Evolutionary conservation across 768 basidiomycete genomes (phyloP), one percentile per base, ranked within the genome.

Genomic region (Nidula microcarpa): DNA sequence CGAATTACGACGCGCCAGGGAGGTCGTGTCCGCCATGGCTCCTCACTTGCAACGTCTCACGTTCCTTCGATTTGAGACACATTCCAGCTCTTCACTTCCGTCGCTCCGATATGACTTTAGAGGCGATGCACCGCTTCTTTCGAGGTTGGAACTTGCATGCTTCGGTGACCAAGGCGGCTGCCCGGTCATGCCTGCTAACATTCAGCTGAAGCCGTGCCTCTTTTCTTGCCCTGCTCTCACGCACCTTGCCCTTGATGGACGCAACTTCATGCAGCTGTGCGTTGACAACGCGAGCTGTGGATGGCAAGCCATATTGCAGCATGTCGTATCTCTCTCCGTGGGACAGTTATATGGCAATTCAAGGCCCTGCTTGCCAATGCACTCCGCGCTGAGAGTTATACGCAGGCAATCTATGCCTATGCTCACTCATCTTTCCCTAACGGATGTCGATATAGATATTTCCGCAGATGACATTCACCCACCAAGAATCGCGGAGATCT

Each of bases 181-280:
- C 39, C 13, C 16, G 16, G 13, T 41, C 16, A 11, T 3, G 11
- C 13, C 39, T 41, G 39, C 5, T 41, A 5, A 41, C 13, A 13
- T 41, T 17, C 39, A 41, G 16, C 16, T 17, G 4, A 3, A 17
- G 39, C 39, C 5, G 11, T 3, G 39, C 16, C 16, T 41, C 13
- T 13, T 17, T 13, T n/a, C 17, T 7, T 53, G 54, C 33, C 54
- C 58, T 32, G n/a, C 43, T n/a, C 50, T 63, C 11, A 50, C 53
- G 8, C 50, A 49, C 2, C 43, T 63, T 32, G 54, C 54, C 13
- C 50, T 63, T 13, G 59, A 62, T 47, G 60, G 60, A 13, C 50
- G 57, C 9, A 63, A 63, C 45, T 60, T 63, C 43, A 43, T 50
- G 17, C 51, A 56, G 33, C 23, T 56, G 10, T 30, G 23, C 23